Conservation (phyloP, 2,329 filamentous ascomycete genomes). For the Alternaria tenuissima region DNA sequence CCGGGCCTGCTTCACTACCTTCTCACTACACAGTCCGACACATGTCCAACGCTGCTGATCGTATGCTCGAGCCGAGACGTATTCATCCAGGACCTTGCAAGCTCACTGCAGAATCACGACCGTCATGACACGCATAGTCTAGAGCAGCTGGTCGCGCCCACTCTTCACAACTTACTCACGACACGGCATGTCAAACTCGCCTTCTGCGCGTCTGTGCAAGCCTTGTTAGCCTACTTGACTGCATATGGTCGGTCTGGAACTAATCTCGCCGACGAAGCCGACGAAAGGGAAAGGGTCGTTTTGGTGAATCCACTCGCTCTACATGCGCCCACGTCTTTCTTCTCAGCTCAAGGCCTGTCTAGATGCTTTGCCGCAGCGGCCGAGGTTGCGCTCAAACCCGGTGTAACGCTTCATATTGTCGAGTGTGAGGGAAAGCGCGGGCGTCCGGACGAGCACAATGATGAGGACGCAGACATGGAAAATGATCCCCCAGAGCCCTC, state of each 20-base stretch:
- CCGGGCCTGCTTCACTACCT: slow-evolving; percentile 69
- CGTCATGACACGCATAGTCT: slow-evolving; percentile 18
- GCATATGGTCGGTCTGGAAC: slow-evolving; percentile 43
- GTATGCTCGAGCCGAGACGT: slow-evolving; percentile 71
- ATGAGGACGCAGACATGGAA: slow-evolving; percentile 60
- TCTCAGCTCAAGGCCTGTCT: slow-evolving; percentile 76
- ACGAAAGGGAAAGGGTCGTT: slow-evolving; percentile 56
- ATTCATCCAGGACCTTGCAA: slow-evolving; percentile 69
- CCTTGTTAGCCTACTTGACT: slow-evolving; percentile 78
- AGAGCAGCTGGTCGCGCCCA: slow-evolving; percentile 64
- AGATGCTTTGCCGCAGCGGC: slow-evolving; percentile 69
- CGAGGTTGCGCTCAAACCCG: slow-evolving; percentile 61
- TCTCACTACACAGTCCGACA: slow-evolving; percentile 57
- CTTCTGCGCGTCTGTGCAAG: slow-evolving; percentile 78
- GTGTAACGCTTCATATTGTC: slow-evolving; percentile 52
- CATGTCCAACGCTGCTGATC: slow-evolving; percentile 72
- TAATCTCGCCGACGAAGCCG: slow-evolving; percentile 14
- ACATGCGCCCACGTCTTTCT: slow-evolving; percentile 74
- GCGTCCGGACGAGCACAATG: slow-evolving; percentile 58
- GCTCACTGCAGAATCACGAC: slow-evolving; percentile 53
- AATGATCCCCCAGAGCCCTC: slow-evolving; percentile 24
- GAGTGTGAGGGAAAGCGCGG: slow-evolving; percentile 45
- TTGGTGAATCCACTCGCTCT: slow-evolving; percentile 71
- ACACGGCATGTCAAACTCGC: slow-evolving; percentile 73
- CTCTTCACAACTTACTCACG: slow-evolving; percentile 73